A percentile compares a stretch with the other conserved stretches of the same genome.
These are phyloP conservation scores for Cutaneotrichosporon spelunceum DNA, from an alignment of 1,284 basidiomycete species.

Conservation along the genomic window DNA sequence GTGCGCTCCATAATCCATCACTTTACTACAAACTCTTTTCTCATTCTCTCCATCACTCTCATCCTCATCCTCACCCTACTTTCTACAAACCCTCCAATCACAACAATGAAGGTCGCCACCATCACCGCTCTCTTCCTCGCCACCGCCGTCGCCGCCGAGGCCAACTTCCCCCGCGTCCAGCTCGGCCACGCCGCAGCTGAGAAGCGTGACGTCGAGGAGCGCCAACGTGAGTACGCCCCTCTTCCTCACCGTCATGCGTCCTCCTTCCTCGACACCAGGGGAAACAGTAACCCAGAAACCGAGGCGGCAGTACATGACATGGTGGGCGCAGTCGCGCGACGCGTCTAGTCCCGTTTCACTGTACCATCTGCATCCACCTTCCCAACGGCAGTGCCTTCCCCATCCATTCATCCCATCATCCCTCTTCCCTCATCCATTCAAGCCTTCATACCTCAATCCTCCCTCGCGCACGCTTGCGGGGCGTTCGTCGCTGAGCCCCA, in stretches of 20 bases:
- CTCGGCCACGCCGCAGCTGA: slow-evolving; percentile 16
- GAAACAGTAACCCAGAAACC: too few species aligned
- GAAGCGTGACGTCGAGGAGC: slow-evolving; percentile 13
- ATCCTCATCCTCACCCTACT: not conserved
- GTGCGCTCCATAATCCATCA: too few species aligned
- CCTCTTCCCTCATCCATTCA: not conserved
- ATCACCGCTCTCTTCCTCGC: slow-evolving; percentile 22
- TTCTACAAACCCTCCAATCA: not conserved
- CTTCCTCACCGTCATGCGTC: too few species aligned
- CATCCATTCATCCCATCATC: too few species aligned
- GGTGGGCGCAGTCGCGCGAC: too few species aligned
- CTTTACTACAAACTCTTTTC: slow-evolving; percentile 12
- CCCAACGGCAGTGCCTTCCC: too few species aligned
- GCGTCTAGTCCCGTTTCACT: not conserved
- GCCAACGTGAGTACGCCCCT: slow-evolving; percentile 16
- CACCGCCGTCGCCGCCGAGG: slow-evolving; percentile 19
- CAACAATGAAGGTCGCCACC: slow-evolving; percentile 27
- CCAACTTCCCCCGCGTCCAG: slow-evolving; percentile 10
- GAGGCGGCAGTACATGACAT: too few species aligned
- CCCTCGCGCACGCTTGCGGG: too few species aligned
- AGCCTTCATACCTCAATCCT: not conserved
- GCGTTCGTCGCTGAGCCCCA: not conserved
- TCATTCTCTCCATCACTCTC: not conserved
- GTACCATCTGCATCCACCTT: not conserved
- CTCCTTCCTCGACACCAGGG: not conserved